Conservation (phyloP, 768 basidiomycete species). For the Mycena galericulata region DNA sequence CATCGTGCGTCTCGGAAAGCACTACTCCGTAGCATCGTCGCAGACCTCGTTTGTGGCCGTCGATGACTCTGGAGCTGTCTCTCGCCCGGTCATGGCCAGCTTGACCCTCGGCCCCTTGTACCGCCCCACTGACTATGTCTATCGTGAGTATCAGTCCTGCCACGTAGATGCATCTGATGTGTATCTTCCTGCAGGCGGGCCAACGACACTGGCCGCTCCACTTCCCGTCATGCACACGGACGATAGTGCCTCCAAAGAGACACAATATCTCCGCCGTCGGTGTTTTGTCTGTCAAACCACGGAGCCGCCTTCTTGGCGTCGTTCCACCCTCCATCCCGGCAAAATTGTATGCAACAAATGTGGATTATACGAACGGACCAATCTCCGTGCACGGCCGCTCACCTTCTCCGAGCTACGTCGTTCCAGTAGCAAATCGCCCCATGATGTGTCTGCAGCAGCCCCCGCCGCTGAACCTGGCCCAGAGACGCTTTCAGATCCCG, state of each 20-base stretch:
- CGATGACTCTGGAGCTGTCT: conserved; percentile 13
- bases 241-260: conserved; percentile 90
- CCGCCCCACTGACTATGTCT: too few species aligned
- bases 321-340: conserved; percentile 87
- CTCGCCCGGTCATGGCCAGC: conserved; percentile 43
- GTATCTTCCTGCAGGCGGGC: too few species aligned
- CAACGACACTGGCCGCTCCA: too few species aligned
- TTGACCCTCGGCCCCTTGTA: too few species aligned
- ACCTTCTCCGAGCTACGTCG: conserved; percentile 59
- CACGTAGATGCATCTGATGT: too few species aligned
- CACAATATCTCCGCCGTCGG: conserved; percentile 86
- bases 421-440: too few species aligned
- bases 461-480: conserved; percentile 39
- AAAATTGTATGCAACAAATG: conserved; percentile 97
- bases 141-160: too few species aligned
- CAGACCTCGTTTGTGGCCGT: conserved; percentile 36
- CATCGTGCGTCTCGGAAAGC: conserved; percentile 33
- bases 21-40: conserved; percentile 33
- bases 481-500: too few species aligned
- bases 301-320: conserved; percentile 89
- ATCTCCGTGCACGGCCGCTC: conserved; percentile 82
- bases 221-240: conserved; percentile 68
- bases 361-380: conserved; percentile 90
- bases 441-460: conserved; percentile 9
- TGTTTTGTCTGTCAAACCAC: conserved; percentile 95